Percentiles rank a stretch among this genome's conserved stretches.
Evolutionary conservation across 805 yeast species (phyloP).

Genomic region (Starmera dryadoides): DNA sequence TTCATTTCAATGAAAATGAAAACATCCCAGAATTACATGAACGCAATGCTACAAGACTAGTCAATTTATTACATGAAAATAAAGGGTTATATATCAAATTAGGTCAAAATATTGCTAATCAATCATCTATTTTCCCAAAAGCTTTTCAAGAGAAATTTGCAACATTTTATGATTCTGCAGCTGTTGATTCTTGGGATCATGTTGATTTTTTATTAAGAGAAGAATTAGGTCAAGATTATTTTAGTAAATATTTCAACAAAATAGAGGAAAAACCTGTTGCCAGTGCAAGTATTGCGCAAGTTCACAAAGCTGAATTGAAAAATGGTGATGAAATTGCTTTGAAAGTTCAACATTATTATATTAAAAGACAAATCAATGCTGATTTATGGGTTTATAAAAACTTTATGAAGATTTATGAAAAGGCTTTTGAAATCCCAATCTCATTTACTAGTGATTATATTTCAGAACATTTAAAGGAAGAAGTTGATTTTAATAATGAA

Average conservation of each 20-base stretch:
- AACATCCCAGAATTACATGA: slow-evolving; percentile 54
- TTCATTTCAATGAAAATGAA: slow-evolving; percentile 36
- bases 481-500: slow-evolving; percentile 56
- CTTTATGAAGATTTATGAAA: slow-evolving; percentile 46
- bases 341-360: slow-evolving; percentile 60
- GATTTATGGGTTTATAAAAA: slow-evolving; percentile 54
- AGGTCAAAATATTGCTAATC: slow-evolving; percentile 78
- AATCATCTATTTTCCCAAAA: slow-evolving; percentile 58
- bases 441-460: slow-evolving; percentile 49
- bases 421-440: slow-evolving; percentile 58
- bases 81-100: slow-evolving; percentile 65
- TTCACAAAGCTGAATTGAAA: slow-evolving; percentile 44
- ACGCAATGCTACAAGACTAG: slow-evolving; percentile 44
- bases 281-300: slow-evolving; percentile 72
- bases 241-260: slow-evolving; percentile 27
- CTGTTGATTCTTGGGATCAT: slow-evolving; percentile 44
- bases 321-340: slow-evolving; percentile 51
- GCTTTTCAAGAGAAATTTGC: slow-evolving; percentile 54
- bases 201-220: slow-evolving; percentile 32
- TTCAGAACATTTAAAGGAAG: slow-evolving; percentile 48
- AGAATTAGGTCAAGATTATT: slow-evolving; percentile 37
- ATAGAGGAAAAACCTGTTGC: slow-evolving; percentile 60
- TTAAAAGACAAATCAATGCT: slow-evolving; percentile 48
- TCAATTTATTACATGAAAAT: slow-evolving; percentile 35
- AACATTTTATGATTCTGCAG: slow-evolving; percentile 61